Percentiles rank a stretch among this genome's conserved stretches.
phyloP scores from a whole-genome alignment of 169 alveolate genomes.

The Eimeria sp. region DNA sequence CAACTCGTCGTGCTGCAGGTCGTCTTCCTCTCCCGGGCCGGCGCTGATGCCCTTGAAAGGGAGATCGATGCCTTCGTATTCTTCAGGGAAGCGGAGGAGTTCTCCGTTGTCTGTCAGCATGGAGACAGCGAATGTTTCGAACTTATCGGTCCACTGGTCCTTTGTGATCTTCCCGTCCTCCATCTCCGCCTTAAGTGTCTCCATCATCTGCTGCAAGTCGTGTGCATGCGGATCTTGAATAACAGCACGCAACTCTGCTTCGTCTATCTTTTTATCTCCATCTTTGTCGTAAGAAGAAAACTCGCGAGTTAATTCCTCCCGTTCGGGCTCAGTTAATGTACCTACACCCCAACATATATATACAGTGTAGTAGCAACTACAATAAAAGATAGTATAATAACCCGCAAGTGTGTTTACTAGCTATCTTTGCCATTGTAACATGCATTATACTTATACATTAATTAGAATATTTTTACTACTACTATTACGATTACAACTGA shows the following conservation, averaged over 20 bases:
- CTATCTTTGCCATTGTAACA: neutral
- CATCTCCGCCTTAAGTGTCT: slow-evolving; percentile 34
- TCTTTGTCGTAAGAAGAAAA: slow-evolving; percentile 58
- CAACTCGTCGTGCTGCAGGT: slow-evolving; percentile 57
- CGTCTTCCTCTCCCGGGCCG: slow-evolving; percentile 36
- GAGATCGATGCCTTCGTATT: slow-evolving; percentile 63
- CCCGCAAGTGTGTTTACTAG: neutral
- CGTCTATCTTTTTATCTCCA: slow-evolving; percentile 55
- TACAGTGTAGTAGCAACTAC: neutral
- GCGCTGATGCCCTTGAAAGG: slow-evolving; percentile 46
- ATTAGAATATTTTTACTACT: too few species aligned
- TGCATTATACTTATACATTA: too few species aligned
- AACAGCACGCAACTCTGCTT: slow-evolving; percentile 56
- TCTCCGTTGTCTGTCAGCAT: slow-evolving; percentile 79
- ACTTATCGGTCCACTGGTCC: slow-evolving; percentile 61
- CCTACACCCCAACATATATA: neutral
- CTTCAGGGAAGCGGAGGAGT: slow-evolving; percentile 77
- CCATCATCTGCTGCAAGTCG: slow-evolving; percentile 66
- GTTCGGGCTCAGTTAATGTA: slow-evolving; percentile 36
- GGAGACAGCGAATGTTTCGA: slow-evolving; percentile 71
- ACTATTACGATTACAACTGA: too few species aligned
- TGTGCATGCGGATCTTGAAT: slow-evolving; percentile 75
- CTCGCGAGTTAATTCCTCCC: slow-evolving; percentile 51
- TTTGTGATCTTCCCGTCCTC: slow-evolving; percentile 56
- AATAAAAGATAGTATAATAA: neutral